A percentile compares a stretch with the other conserved stretches of the same genome.
These are phyloP conservation scores for Apostasia shenzhenica DNA, from an alignment of 106 monocot species.

Conservation along the genomic window DNA sequence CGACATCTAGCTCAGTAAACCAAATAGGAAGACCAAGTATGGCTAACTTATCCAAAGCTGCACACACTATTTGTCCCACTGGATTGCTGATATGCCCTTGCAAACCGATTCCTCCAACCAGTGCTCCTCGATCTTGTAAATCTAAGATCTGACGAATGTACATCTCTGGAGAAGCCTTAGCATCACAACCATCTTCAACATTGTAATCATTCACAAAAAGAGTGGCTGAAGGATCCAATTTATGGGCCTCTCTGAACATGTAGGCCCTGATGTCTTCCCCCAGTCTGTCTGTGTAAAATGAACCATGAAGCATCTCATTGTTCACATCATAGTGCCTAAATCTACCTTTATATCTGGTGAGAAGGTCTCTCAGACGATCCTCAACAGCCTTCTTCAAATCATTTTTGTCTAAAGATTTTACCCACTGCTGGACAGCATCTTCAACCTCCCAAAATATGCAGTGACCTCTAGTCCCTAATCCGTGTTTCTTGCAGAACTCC, in stretches of 20 bases:
- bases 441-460: conserved; percentile 97
- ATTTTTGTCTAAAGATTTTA: conserved; percentile 46
- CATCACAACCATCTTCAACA: conserved; percentile 79
- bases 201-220: conserved; percentile 96
- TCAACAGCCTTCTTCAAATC: conserved; percentile 53
- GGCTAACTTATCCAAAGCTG: conserved; percentile 70
- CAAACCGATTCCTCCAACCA: conserved; percentile 70
- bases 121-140: conserved; percentile 72
- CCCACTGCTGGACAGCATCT: conserved; percentile 73
- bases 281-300: conserved; percentile 70
- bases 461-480: conserved; percentile 55
- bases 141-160: conserved; percentile 71
- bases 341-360: conserved; percentile 63
- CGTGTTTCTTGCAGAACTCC: conserved; percentile 56
- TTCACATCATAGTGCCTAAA: conserved; percentile 90
- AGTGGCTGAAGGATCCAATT: conserved; percentile 59
- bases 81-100: conserved; percentile 83
- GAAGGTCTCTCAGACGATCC: conserved; percentile 49
- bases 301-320: conserved; percentile 98
- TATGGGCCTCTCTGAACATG: conserved; percentile 76
- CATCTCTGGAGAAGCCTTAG: conserved; percentile 68
- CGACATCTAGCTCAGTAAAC: conserved; percentile 88
- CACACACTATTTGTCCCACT: conserved; percentile 57
- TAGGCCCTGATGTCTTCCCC: conserved; percentile 69
- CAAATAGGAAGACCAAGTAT: conserved; percentile 80